These are phyloP conservation scores for Macroventuria anomochaeta DNA, from an alignment of 2,329 filamentous ascomycete species.

Conservation along the genomic window DNA sequence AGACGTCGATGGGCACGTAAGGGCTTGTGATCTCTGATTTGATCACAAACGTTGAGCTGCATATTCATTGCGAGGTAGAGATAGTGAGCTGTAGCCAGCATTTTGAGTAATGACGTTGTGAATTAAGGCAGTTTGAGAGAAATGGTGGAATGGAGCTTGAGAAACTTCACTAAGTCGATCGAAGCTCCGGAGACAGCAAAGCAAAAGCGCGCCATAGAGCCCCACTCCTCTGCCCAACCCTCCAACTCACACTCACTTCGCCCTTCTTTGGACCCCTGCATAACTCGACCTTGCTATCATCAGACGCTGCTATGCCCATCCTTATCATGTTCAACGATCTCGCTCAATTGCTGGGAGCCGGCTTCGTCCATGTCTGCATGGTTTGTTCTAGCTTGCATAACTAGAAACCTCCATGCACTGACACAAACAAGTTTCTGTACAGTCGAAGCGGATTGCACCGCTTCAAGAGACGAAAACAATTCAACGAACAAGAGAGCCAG, in stretches of 20 bases:
- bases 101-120: background rate
- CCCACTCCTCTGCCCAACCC: background rate
- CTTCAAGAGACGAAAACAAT: too few species aligned
- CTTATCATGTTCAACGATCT: background rate
- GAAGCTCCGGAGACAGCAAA: background rate
- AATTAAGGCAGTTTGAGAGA: background rate
- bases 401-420: background rate
- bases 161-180: background rate
- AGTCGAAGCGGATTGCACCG: background rate
- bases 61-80: background rate
- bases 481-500: too few species aligned
- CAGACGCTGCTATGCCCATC: background rate
- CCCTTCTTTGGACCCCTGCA: background rate
- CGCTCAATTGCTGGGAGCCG: background rate
- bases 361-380: background rate
- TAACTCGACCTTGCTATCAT: background rate
- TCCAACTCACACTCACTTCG: background rate
- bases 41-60: too few species aligned
- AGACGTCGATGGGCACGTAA: too few species aligned
- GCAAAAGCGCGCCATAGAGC: background rate
- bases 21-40: too few species aligned
- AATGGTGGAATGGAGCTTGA: background rate
- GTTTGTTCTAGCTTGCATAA: background rate
- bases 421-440: background rate
- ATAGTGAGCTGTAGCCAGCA: background rate